Percentiles rank a stretch among this genome's conserved stretches.
Conservation (phyloP, 495 filamentous ascomycete genomes). For the Penicillium goetzii region DNA sequence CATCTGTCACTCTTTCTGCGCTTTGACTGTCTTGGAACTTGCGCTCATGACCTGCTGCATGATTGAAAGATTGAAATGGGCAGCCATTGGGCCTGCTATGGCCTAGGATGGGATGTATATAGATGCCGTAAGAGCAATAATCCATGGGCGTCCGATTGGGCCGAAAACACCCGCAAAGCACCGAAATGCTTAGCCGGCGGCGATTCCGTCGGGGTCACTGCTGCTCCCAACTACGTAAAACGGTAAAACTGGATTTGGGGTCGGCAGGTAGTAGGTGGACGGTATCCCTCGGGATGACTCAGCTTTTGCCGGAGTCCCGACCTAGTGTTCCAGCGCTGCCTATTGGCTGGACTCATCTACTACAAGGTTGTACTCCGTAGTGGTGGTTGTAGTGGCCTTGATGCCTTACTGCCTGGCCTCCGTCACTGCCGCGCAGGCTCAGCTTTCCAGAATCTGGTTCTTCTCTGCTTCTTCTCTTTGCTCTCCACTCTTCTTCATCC, state of each 20-base stretch:
- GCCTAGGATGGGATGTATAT: constrained; percentile 6
- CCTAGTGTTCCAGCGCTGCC: constrained; percentile 24
- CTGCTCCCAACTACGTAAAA: neutral
- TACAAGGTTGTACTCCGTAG: too few species aligned
- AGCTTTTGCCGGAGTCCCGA: too few species aligned
- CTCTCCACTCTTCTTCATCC: constrained; percentile 22
- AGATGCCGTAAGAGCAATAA: constrained; percentile 26
- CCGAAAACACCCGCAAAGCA: constrained; percentile 33
- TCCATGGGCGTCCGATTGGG: constrained; percentile 23
- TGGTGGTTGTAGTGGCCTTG: neutral
- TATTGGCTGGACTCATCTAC: neutral
- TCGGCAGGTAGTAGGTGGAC: too few species aligned
- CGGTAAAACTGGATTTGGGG: neutral
- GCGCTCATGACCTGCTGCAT: constrained; percentile 3
- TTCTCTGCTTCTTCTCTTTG: constrained; percentile 21
- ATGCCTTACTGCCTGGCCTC: constrained; percentile 16
- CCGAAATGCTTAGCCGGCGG: constrained; percentile 33
- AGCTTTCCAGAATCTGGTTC: constrained; percentile 20
- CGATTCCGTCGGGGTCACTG: constrained; percentile 4
- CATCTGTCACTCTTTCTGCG: neutral
- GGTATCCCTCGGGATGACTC: constrained; percentile 33
- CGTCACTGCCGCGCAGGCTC: constrained; percentile 25
- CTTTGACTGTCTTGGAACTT: neutral
- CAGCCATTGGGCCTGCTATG: neutral
- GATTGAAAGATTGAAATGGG: neutral